Evolutionary conservation across 495 filamentous ascomycete species (phyloP), one percentile per base, ranked within the genome.

Genomic region (Elasticomyces elasticus): DNA sequence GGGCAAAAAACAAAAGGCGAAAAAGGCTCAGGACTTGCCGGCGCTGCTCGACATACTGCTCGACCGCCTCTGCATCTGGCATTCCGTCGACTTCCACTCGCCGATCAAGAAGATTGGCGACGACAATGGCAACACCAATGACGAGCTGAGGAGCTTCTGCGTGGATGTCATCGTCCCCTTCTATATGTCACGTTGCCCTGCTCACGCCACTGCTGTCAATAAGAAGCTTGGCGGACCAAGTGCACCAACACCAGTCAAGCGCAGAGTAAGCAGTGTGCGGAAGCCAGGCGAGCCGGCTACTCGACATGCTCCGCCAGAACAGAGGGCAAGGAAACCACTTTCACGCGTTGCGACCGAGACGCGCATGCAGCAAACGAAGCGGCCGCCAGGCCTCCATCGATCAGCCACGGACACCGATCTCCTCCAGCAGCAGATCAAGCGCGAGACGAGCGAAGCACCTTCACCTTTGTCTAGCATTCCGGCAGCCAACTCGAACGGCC

Each of bases 61-160:
- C 11, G 94, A 98, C 65, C 80, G 89, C 30, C 74, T 98, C 22
- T 94, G 89, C 64, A 98, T 98, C 35, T 98, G 94, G 94, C 89
- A 95, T 63, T 87, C 89, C n/a, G 79, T 86, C 48, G 76, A 78
- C 11, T 22, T 37, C 3, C 38, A 24, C 17, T 57, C 58, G 11
- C 58, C 58, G 1, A 26, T 44, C 17, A 57, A 53, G 38, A 13
- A 19, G 9, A 15, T 15, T 11, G 9, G 15, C 10, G 19, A 15
- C 26, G 22, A 5, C 1, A 9, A 64, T 40, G 68, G 69, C 1
- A 72, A 73, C 35, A 70, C 65, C 26, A 49, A 71, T 27, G 80
- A 85, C 62, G 74, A 78, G 17, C 70, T 87, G 26, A 75, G 74
- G 45, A 76, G 89, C 64, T 98, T 96, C 62, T 97, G 89, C 66